These are phyloP conservation scores for Gentiana dahurica DNA, from an alignment of 257 asterid genomes.

Conservation along the genomic window DNA sequence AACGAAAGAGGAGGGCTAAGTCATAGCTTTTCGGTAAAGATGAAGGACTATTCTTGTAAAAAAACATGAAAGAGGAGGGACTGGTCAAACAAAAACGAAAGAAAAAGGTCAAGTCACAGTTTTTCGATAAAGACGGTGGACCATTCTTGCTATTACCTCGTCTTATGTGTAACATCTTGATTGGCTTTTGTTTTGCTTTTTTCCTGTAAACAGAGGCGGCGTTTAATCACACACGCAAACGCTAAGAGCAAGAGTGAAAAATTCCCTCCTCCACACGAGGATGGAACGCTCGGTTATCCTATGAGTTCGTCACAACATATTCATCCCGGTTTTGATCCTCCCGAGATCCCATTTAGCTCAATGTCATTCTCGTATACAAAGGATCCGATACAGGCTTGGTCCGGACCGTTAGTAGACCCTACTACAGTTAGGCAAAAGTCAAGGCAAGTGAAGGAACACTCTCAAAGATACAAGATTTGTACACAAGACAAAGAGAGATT, in stretches of 20 bases:
- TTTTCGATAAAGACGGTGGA: too few species aligned
- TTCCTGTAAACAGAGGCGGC: conserved; percentile 45
- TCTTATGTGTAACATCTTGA: too few species aligned
- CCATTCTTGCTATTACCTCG: too few species aligned
- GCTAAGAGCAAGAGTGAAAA: conserved; percentile 89
- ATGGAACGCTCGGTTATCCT: conserved; percentile 64
- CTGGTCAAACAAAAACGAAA: too few species aligned
- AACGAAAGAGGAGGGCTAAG: too few species aligned
- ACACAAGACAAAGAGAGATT: conserved; percentile 32
- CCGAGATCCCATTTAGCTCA: conserved; percentile 64
- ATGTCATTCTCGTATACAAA: conserved; percentile 63
- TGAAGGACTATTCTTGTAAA: too few species aligned
- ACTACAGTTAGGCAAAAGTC: conserved; percentile 44
- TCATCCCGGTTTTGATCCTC: conserved; percentile 47
- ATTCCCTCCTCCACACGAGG: conserved; percentile 91
- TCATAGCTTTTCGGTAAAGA: too few species aligned
- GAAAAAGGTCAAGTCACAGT: too few species aligned
- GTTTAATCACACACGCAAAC: conserved; percentile 61
- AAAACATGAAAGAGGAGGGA: too few species aligned
- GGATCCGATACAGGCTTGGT: conserved; percentile 78
- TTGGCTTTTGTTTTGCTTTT: conserved; percentile 5
- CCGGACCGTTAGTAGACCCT: conserved; percentile 69
- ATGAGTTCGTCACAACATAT: conserved; percentile 50
- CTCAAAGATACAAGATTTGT: conserved; percentile 37
- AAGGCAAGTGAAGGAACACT: conserved; percentile 16